These are phyloP conservation scores for Phytophthora sojae DNA, from an alignment of 352 stramenopile genomes.

Conservation along the genomic window DNA sequence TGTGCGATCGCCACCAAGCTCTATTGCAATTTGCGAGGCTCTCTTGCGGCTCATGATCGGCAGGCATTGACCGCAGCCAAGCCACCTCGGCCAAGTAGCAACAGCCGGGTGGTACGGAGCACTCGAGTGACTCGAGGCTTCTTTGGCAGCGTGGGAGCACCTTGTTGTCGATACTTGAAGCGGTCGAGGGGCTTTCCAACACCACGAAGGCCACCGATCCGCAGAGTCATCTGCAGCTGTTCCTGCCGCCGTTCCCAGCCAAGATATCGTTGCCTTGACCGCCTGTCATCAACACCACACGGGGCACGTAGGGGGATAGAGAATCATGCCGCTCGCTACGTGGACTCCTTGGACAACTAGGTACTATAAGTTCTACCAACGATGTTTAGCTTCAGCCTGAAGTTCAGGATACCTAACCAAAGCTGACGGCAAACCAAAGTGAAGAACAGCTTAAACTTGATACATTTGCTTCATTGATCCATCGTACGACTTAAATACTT, in stretches of 20 bases:
- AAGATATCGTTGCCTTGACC: conserved; percentile 4
- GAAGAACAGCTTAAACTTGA: conserved; percentile 7
- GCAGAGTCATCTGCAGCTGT: conserved; percentile 13
- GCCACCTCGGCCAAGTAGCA: neutral
- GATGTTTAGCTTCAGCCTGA: no score
- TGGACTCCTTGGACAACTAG: neutral
- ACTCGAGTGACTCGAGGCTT: conserved; percentile 1
- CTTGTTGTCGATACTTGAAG: conserved; percentile 24
- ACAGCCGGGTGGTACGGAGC: neutral
- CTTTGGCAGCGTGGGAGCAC: conserved; percentile 11
- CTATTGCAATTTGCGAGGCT: conserved; percentile 13
- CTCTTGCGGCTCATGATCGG: neutral
- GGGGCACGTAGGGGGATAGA: conserved; percentile 4
- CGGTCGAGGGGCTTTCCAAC: conserved; percentile 19
- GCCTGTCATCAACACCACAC: conserved; percentile 10
- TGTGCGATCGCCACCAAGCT: conserved; percentile 23
- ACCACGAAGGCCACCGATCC: conserved; percentile 18
- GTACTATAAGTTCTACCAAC: no score
- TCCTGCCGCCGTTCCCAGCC: neutral
- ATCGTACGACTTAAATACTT: conserved; percentile 34
- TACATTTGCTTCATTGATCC: conserved; percentile 27
- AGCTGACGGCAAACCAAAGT: neutral
- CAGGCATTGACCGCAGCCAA: neutral
- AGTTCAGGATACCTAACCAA: neutral
- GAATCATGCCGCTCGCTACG: neutral